Conservation (phyloP, 1,284 basidiomycete genomes). For the Meripilus lineatus region DNA sequence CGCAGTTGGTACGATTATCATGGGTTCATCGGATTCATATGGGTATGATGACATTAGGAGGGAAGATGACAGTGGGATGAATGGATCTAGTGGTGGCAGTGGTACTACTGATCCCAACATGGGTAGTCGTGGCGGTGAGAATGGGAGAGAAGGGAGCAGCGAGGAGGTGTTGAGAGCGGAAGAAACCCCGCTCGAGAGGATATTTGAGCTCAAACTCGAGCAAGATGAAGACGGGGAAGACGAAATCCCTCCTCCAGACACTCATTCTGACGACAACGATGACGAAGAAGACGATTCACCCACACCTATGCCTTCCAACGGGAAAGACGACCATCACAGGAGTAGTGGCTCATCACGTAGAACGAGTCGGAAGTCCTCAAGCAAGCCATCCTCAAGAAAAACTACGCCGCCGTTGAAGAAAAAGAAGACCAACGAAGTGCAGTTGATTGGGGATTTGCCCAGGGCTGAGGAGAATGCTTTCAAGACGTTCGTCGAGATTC, state of each 20-base stretch:
- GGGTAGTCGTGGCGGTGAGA: too few relatives aligned
- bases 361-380: constrained; percentile 24
- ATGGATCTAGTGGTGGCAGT: too few relatives aligned
- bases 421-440: constrained; percentile 36
- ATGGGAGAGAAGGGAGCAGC: too few relatives aligned
- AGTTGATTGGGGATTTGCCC: constrained; percentile 78
- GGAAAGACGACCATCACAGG: constrained; percentile 11
- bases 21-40: too few relatives aligned
- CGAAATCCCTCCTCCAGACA: too few relatives aligned
- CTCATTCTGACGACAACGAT: background rate
- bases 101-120: too few relatives aligned
- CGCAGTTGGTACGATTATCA: too few relatives aligned
- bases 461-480: constrained; percentile 72
- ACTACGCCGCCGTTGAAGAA: constrained; percentile 20
- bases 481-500: constrained; percentile 70
- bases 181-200: too few relatives aligned
- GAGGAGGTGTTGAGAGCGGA: too few relatives aligned
- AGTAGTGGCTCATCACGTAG: constrained; percentile 8
- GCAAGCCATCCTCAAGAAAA: constrained; percentile 27
- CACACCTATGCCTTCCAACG: background rate
- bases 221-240: constrained; percentile 8
- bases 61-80: too few relatives aligned
- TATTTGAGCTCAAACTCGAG: constrained; percentile 8
- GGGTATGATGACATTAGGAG: too few relatives aligned
- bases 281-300: background rate